phyloP scores from a whole-genome alignment of 257 asterid genomes.

The Lavandula angustifolia region DNA sequence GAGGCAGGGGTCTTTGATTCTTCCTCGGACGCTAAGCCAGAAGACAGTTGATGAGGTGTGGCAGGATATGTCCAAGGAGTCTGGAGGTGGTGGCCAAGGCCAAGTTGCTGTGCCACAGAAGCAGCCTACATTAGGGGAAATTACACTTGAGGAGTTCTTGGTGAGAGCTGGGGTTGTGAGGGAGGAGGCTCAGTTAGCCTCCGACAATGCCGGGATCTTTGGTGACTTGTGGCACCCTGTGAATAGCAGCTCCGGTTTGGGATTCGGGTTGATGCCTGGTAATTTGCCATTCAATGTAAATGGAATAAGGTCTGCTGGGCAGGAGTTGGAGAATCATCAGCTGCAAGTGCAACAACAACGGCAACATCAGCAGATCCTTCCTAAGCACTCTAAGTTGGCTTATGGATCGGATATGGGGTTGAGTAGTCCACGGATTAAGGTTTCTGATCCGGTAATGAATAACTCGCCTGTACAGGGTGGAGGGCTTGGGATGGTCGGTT shows the following conservation, averaged over 20 bases:
- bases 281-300: constrained; percentile 56
- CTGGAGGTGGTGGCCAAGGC: constrained; percentile 32
- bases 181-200: constrained; percentile 63
- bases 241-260: constrained; percentile 41
- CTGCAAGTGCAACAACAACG: constrained; percentile 30
- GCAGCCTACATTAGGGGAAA: constrained; percentile 78
- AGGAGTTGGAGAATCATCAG: constrained; percentile 43
- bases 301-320: constrained; percentile 51
- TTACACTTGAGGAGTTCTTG: constrained; percentile 89
- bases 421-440: constrained; percentile 48
- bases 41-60: constrained; percentile 97
- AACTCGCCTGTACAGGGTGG: constrained; percentile 25
- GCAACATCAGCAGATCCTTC: constrained; percentile 51
- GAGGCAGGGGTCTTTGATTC: constrained; percentile 86
- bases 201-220: constrained; percentile 41
- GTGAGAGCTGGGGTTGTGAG: constrained; percentile 81
- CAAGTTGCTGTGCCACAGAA: constrained; percentile 54
- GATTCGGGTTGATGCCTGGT: constrained; percentile 43
- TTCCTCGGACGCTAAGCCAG: constrained; percentile 90
- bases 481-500: constrained; percentile 47
- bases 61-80: constrained; percentile 72
- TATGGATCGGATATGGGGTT: constrained; percentile 58
- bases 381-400: constrained; percentile 58
- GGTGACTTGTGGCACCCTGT: constrained; percentile 50
- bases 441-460: neutral